Evolutionary conservation across 345 rosid genomes (phyloP).

Genomic region (Eucalyptus sp.): DNA sequence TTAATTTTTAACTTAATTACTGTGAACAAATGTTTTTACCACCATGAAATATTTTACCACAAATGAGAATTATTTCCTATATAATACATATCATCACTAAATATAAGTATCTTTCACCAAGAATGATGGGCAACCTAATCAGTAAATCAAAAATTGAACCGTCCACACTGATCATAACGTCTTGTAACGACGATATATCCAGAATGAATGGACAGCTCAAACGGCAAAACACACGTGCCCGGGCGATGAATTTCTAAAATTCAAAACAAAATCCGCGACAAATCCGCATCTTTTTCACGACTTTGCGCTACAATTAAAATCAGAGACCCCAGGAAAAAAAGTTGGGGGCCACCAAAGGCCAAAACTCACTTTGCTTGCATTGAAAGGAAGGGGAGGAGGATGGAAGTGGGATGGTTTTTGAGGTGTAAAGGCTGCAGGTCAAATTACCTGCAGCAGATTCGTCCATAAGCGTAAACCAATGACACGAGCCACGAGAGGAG

Average conservation of each 20-base stretch:
- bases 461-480: background rate
- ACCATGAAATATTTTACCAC: background rate
- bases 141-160: background rate
- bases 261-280: background rate
- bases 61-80: background rate
- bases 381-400: background rate
- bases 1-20: background rate
- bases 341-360: background rate
- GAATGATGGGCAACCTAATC: background rate
- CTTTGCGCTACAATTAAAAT: background rate
- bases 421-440: background rate
- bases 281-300: background rate
- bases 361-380: background rate
- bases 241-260: background rate
- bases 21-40: background rate
- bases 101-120: background rate
- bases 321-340: background rate
- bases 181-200: background rate
- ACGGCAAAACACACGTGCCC: accelerated
- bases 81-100: background rate
- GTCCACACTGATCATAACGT: background rate
- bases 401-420: background rate
- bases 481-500: background rate
- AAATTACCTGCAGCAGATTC: background rate
- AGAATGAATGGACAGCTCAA: background rate